Base-by-base conservation (phyloP, 2,329 filamentous ascomycete genomes). In the Lecanicillium sp. region DNA sequence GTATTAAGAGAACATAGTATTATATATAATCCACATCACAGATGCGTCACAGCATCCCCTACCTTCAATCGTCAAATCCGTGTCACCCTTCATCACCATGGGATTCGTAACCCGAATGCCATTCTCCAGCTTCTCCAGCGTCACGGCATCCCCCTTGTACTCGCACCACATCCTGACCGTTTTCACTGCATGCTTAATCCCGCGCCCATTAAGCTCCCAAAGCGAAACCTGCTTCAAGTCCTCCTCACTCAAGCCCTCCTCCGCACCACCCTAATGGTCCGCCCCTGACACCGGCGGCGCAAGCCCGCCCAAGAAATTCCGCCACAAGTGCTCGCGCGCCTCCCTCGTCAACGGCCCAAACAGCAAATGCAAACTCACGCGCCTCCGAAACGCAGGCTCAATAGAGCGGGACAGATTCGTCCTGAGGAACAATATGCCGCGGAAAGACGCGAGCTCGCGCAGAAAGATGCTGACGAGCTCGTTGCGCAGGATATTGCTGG, bases 381-480 rank as follows among this genome's bases (percentile, higher is more conserved):
- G 59, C 39, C 65, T 68, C 34, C 62, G 59, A 51, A 69, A 66
- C 11, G 64, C 65, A n/a, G 50, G 44, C 50, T 69, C 64, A 32
- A 69, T 64, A 38, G 59, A 64, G 43, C 57, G 49, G 46, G 59
- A 60, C 28, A 66, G 46, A 44, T 68, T 69, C 14, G 64, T 66
- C 2, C 64, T 68, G 37, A 69, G 49, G 48, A 69, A 69, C 41
- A 69, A 57, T 50, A 68, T 62, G 40, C 66, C 65, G 17, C 58
- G 53, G 43, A 58, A 69, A 48, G 68, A 67, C 48, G 68, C 65
- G 17, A 69, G 57, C 54, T 67, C 64, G 15, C 62, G 58, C 17
- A 69, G 53, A 44, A 71, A 69, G 44, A 69, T 68, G 38, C 61
- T 65, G 4, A 70, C 65, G 4, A 74, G 56, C 34, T 65, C 68